A percentile compares a stretch with the other conserved stretches of the same genome.
Evolutionary conservation across 768 basidiomycete species (phyloP).

Genomic region (Hypsizygus marmoreus): DNA sequence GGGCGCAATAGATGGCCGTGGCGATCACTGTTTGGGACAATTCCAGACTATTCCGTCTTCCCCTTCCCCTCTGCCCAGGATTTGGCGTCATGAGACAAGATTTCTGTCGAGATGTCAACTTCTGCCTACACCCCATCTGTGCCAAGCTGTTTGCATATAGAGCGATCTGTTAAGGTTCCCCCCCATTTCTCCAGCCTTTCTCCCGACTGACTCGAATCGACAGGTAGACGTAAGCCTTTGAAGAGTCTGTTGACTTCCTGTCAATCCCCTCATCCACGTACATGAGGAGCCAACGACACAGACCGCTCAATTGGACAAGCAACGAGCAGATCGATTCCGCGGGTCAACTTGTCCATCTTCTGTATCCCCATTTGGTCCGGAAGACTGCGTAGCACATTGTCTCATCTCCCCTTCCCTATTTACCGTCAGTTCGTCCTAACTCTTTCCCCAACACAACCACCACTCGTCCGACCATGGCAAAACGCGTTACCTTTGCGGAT

Average conservation of each 20-base stretch:
- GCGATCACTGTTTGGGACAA: background rate
- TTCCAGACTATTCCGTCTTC: no score
- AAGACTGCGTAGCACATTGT: constrained; percentile 6
- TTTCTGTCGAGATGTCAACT: background rate
- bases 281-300: background rate
- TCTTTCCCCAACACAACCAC: constrained; percentile 14
- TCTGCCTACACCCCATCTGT: background rate
- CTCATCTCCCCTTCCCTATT: constrained; percentile 8
- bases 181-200: background rate
- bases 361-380: constrained; percentile 15
- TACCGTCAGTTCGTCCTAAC: constrained; percentile 7
- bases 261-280: no score
- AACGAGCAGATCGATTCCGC: background rate
- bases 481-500: constrained; percentile 44
- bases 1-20: background rate
- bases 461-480: constrained; percentile 25
- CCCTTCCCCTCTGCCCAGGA: constrained; percentile 7
- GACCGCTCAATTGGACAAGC: background rate
- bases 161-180: no score
- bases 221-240: background rate
- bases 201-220: background rate
- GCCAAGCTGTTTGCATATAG: background rate
- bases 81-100: background rate
- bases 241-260: background rate
- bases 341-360: background rate